A percentile compares a stretch with the other conserved stretches of the same genome.
phyloP scores from a whole-genome alignment of 805 yeast genomes.

The Sugiyamaella marilandica region DNA sequence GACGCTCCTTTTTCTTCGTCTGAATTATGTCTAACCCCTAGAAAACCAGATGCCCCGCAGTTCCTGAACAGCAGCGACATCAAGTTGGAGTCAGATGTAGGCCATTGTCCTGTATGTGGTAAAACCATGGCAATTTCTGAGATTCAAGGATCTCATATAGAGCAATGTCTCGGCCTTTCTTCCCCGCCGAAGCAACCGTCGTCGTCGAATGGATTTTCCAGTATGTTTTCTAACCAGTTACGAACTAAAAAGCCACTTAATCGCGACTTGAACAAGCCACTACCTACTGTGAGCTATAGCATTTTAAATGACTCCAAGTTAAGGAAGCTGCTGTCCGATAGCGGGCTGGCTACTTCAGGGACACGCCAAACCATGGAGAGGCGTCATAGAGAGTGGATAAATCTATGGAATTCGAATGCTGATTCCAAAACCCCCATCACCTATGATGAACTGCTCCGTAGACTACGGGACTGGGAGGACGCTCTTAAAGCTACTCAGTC shows the following conservation, averaged over 20 bases:
- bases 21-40: background rate
- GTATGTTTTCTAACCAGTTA: background rate
- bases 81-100: slow-evolving; percentile 29
- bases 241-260: slow-evolving; percentile 17
- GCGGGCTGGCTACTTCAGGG: slow-evolving; percentile 60
- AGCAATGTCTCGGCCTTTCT: slow-evolving; percentile 44
- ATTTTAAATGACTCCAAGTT: slow-evolving; percentile 56
- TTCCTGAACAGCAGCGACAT: background rate
- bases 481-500: slow-evolving; percentile 15
- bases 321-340: slow-evolving; percentile 51
- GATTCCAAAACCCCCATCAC: slow-evolving; percentile 65
- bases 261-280: slow-evolving; percentile 31
- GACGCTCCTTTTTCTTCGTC: background rate
- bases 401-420: slow-evolving; percentile 73
- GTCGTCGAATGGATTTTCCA: background rate
- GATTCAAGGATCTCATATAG: slow-evolving; percentile 58
- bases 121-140: slow-evolving; percentile 49
- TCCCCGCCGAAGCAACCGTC: background rate
- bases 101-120: slow-evolving; percentile 65
- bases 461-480: slow-evolving; percentile 64
- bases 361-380: slow-evolving; percentile 57
- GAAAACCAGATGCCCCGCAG: background rate
- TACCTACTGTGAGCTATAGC: slow-evolving; percentile 56
- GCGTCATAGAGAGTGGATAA: slow-evolving; percentile 72
- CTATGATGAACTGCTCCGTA: slow-evolving; percentile 49